A percentile compares a stretch with the other conserved stretches of the same genome.
phyloP scores from a whole-genome alignment of 2,329 filamentous ascomycete genomes.

The Curvularia lunata region DNA sequence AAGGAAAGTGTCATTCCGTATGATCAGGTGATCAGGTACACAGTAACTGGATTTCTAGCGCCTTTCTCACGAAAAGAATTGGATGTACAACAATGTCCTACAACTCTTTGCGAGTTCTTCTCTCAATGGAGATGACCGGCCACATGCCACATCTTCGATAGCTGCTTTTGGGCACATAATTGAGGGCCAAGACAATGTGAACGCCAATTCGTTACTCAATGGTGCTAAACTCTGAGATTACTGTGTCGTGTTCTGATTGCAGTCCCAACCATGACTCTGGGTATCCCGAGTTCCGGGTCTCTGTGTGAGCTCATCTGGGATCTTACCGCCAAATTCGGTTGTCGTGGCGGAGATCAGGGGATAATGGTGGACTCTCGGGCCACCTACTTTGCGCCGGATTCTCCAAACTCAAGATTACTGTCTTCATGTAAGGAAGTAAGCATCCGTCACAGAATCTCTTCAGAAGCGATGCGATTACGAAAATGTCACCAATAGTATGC shows the following conservation, averaged over 20 bases:
- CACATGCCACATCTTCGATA: not conserved
- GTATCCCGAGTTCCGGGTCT: not conserved
- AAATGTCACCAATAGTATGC: not conserved
- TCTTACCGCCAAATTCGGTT: not conserved
- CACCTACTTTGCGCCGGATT: conserved; percentile 5
- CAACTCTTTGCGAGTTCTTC: not conserved
- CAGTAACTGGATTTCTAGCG: not conserved
- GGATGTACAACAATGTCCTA: not conserved
- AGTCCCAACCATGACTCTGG: not conserved
- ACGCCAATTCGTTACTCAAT: not conserved
- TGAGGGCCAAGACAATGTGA: not conserved
- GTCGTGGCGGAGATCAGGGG: conserved; percentile 6
- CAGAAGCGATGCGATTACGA: conserved; percentile 1
- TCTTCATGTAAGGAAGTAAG: conserved; percentile 13
- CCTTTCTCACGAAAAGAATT: not conserved
- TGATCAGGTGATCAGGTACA: conserved; percentile 16
- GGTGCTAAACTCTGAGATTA: not conserved
- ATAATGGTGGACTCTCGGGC: conserved; percentile 3
- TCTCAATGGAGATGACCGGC: not conserved
- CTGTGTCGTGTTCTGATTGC: not conserved
- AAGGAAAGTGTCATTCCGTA: conserved; percentile 1
- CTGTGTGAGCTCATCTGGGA: not conserved
- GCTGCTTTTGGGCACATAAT: not conserved
- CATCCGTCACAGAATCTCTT: conserved; percentile 5
- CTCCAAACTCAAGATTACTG: conserved; percentile 7